Conservation (phyloP, 1,139 yeast genomes). For the Eremothecium sinecaudum region DNA sequence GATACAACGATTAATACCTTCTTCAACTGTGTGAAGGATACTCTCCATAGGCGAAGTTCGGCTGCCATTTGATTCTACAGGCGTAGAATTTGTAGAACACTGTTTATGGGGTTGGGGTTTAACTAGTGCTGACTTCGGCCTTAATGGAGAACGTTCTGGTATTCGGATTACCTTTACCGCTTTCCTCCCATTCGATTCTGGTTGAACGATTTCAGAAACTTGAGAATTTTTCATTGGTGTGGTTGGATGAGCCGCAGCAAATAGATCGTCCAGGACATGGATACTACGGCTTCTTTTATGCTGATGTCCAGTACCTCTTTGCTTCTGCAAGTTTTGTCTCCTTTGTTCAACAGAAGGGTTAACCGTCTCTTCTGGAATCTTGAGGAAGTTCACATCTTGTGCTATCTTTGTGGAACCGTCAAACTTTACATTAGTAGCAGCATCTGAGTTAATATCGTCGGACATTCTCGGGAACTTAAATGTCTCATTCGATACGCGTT, state of each 20-base stretch:
- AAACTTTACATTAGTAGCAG: too few relatives aligned
- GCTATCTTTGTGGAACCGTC: too few relatives aligned
- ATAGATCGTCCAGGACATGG: constrained; percentile 14
- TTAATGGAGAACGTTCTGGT: constrained; percentile 20
- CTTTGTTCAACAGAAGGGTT: constrained; percentile 17
- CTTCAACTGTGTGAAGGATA: too few relatives aligned
- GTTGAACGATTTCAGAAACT: too few relatives aligned
- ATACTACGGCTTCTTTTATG: constrained; percentile 28
- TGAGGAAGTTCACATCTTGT: constrained; percentile 15
- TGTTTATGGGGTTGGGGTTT: neutral
- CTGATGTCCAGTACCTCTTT: constrained; percentile 14
- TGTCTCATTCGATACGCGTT: constrained; percentile 13
- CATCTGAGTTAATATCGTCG: neutral
- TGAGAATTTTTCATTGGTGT: too few relatives aligned
- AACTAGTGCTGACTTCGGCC: constrained; percentile 13
- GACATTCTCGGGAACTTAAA: constrained; percentile 24
- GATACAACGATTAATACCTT: too few relatives aligned
- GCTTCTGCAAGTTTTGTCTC: constrained; percentile 15
- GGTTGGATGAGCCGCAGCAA: constrained; percentile 5
- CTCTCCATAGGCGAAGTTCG: too few relatives aligned
- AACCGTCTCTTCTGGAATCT: constrained; percentile 12
- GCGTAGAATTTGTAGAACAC: too few relatives aligned
- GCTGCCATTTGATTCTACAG: too few relatives aligned
- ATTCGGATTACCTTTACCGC: too few relatives aligned
- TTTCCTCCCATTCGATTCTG: too few relatives aligned